Conservation (phyloP, 768 basidiomycete species). For the Lepiota brunneoincarnata region DNA sequence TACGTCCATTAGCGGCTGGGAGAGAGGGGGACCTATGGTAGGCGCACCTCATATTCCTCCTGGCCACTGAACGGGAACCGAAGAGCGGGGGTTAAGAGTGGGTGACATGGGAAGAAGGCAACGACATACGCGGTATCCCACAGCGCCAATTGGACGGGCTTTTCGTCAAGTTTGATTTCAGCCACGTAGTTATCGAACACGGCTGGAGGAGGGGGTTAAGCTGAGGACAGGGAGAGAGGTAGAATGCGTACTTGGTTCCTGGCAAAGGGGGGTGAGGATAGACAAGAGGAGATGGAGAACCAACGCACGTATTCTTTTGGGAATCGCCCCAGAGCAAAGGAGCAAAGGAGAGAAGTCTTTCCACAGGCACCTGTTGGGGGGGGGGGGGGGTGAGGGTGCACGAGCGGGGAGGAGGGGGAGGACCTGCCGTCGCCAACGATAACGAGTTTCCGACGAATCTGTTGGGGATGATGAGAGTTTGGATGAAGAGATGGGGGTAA, state of each 20-base stretch:
- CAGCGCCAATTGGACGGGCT: constrained; percentile 93
- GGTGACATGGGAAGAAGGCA: constrained; percentile 8
- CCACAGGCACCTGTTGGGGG: constrained; percentile 78
- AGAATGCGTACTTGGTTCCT: constrained; percentile 58
- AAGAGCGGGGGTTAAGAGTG: constrained; percentile 12
- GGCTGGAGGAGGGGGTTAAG: constrained; percentile 44
- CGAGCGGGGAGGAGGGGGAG: constrained; percentile 13
- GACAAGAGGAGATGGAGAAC: constrained; percentile 9
- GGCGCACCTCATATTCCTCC: constrained; percentile 90
- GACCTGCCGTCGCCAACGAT: constrained; percentile 93
- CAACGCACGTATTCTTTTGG: constrained; percentile 90
- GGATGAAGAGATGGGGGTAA: constrained; percentile 6
- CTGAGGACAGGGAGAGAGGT: constrained; percentile 14
- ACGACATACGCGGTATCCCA: constrained; percentile 97
- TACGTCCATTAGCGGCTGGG: not conserved
- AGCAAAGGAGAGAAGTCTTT: constrained; percentile 89
- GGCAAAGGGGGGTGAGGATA: constrained; percentile 13
- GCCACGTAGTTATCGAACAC: constrained; percentile 99
- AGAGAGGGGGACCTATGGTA: constrained; percentile 7
- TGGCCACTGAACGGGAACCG: constrained; percentile 64
- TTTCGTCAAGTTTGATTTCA: constrained; percentile 95
- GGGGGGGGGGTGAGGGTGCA: constrained; percentile 19
- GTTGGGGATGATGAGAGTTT: constrained; percentile 13
- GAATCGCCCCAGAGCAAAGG: constrained; percentile 92
- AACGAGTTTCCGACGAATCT: constrained; percentile 95